These are phyloP conservation scores for Allium cepa DNA, from an alignment of 106 monocot species.

Conservation along the genomic window DNA sequence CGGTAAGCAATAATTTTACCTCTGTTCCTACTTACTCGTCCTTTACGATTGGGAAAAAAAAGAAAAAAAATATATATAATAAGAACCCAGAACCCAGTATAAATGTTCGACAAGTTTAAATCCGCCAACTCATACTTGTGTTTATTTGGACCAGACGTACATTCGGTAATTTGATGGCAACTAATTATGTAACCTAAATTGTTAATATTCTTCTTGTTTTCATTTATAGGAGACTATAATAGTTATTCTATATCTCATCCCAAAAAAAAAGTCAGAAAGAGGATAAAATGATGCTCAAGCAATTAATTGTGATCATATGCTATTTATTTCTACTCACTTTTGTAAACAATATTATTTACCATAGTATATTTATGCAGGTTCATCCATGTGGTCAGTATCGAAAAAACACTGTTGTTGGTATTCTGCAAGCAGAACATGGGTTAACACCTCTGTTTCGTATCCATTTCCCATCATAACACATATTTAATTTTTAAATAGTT, in stretches of 20 bases:
- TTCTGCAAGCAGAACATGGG: constrained; percentile 84
- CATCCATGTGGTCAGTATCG: constrained; percentile 99
- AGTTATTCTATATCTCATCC: too few relatives aligned
- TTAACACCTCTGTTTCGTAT: constrained; percentile 90
- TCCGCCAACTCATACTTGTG: too few relatives aligned
- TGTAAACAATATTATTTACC: neutral
- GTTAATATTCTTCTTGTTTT: too few relatives aligned
- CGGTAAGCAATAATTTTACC: constrained; percentile 29
- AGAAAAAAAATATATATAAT: neutral
- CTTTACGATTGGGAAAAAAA: neutral
- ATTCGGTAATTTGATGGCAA: too few relatives aligned
- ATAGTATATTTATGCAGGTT: constrained; percentile 46
- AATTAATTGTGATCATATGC: too few relatives aligned
- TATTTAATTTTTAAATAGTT: neutral
- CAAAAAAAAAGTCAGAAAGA: too few relatives aligned
- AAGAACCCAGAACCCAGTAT: too few relatives aligned
- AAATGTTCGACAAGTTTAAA: too few relatives aligned
- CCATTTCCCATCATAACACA: constrained; percentile 21
- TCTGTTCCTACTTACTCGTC: neutral
- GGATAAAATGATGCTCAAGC: too few relatives aligned
- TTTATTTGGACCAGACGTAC: too few relatives aligned
- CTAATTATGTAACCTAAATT: too few relatives aligned
- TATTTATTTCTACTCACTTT: neutral
- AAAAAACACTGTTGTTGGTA: constrained; percentile 94
- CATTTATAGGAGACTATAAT: too few relatives aligned